Evolutionary conservation across 306 rosid genomes (phyloP).

Genomic region (Fragaria iinumae): DNA sequence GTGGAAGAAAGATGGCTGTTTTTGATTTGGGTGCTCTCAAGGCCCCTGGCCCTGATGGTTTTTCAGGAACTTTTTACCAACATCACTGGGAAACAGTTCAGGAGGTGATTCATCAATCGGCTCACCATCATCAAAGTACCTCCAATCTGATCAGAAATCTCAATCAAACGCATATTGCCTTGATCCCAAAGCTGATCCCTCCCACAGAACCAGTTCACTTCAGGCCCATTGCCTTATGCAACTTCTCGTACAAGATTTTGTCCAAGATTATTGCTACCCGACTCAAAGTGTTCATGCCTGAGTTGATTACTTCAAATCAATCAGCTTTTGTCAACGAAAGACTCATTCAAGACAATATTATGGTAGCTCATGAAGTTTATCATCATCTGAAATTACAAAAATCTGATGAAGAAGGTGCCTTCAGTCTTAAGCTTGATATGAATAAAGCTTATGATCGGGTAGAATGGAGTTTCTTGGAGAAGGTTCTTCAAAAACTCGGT

Average conservation of each 20-base stretch:
- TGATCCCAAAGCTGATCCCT: background rate
- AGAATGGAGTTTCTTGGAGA: background rate
- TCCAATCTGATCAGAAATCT: background rate
- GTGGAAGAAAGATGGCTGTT: background rate
- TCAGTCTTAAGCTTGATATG: background rate
- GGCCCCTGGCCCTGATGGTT: background rate
- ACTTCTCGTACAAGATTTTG: background rate
- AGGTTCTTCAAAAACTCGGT: background rate
- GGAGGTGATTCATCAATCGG: too few relatives aligned
- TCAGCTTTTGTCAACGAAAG: background rate
- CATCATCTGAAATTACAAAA: background rate
- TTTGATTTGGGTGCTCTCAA: background rate
- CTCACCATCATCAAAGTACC: fast-evolving
- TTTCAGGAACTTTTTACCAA: background rate
- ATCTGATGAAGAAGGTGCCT: background rate
- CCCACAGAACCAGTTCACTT: fast-evolving
- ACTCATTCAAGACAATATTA: background rate
- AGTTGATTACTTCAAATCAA: background rate
- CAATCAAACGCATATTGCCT: background rate
- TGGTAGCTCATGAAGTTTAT: background rate
- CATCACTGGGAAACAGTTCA: background rate
- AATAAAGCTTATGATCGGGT: background rate
- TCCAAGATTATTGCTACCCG: background rate
- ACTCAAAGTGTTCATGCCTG: background rate
- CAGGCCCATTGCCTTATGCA: background rate